These are phyloP conservation scores for Phytopythium chamaehyphon DNA, from an alignment of 352 stramenopile genomes.

Conservation along the genomic window DNA sequence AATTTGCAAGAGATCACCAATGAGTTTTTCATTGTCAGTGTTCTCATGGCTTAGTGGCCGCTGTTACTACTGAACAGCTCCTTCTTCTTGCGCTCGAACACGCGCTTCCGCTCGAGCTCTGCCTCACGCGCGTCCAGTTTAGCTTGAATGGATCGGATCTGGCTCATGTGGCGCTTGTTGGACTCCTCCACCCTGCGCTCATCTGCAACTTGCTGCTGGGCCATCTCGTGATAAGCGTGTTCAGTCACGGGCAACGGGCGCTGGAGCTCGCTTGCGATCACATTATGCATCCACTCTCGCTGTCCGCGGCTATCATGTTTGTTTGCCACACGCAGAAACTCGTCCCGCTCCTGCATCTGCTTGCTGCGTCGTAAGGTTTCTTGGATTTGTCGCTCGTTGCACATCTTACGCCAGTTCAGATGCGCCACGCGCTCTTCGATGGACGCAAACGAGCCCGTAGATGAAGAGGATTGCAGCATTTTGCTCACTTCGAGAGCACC, in stretches of 20 bases:
- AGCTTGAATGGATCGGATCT: constrained; percentile 45
- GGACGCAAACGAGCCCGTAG: constrained; percentile 35
- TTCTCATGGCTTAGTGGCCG: too few species aligned
- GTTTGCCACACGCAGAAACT: constrained; percentile 41
- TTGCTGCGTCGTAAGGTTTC: constrained; percentile 50
- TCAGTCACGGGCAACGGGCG: constrained; percentile 49
- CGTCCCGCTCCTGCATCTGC: constrained; percentile 57
- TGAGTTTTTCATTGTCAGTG: too few species aligned
- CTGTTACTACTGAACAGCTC: constrained; percentile 24
- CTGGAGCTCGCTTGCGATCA: constrained; percentile 53
- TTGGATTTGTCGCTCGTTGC: constrained; percentile 70
- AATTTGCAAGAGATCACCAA: too few species aligned
- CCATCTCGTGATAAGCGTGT: constrained; percentile 27
- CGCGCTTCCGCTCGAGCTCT: constrained; percentile 35
- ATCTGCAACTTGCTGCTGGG: constrained; percentile 19
- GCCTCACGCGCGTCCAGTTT: constrained; percentile 49
- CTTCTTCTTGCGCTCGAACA: constrained; percentile 69
- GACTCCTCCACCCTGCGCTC: constrained; percentile 23
- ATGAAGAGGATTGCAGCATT: constrained; percentile 16
- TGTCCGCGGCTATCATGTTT: constrained; percentile 35
- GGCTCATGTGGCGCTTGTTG: constrained; percentile 34
- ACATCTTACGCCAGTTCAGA: constrained; percentile 68
- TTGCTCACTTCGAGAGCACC: background rate
- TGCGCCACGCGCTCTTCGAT: constrained; percentile 65
- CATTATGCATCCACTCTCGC: constrained; percentile 39